Conservation (phyloP, 1,284 basidiomycete species). For the Ganoderma sinense region DNA sequence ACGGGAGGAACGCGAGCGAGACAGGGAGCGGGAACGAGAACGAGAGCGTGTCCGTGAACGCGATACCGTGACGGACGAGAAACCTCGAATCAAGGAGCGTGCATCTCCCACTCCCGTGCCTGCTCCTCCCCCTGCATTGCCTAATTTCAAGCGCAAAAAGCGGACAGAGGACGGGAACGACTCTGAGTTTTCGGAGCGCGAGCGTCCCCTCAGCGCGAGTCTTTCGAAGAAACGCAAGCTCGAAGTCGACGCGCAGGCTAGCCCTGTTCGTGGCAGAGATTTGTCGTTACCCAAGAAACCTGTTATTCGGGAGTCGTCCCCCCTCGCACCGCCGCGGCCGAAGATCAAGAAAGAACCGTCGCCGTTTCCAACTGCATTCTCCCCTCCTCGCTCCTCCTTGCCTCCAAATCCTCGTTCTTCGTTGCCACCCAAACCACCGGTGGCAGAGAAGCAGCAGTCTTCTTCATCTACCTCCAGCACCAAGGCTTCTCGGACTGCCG, state of each 20-base stretch:
- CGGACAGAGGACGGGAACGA: conserved; percentile 31
- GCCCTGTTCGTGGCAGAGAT: conserved; percentile 35
- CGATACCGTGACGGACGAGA: conserved; percentile 30
- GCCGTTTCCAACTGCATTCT: conserved; percentile 32
- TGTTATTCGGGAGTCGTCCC: conserved; percentile 35
- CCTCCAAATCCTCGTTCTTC: conserved; percentile 23
- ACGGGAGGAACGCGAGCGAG: conserved; percentile 32
- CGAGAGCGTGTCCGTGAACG: conserved; percentile 23
- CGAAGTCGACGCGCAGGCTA: conserved; percentile 27
- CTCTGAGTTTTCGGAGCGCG: conserved; percentile 37
- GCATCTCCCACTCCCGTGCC: conserved; percentile 18
- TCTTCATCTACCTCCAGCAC: conserved; percentile 34
- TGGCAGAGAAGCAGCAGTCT: conserved; percentile 30
- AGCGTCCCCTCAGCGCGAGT: conserved; percentile 23
- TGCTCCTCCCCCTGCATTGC: conserved; percentile 18
- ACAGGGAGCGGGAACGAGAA: conserved; percentile 8
- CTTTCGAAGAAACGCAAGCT: conserved; percentile 37
- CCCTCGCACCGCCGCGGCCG: conserved; percentile 32
- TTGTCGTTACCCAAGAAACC: conserved; percentile 42
- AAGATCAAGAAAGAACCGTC: conserved; percentile 47
- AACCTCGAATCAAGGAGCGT: conserved; percentile 29
- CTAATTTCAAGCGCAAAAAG: conserved; percentile 34
- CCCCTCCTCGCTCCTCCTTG: conserved; percentile 31
- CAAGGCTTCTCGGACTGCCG: conserved; percentile 31
- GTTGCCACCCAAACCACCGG: conserved; percentile 27